Percentiles rank a stretch among this genome's conserved stretches.
Evolutionary conservation across 2,329 filamentous ascomycete genomes (phyloP).

Genomic region (Lachnum nothofagi): DNA sequence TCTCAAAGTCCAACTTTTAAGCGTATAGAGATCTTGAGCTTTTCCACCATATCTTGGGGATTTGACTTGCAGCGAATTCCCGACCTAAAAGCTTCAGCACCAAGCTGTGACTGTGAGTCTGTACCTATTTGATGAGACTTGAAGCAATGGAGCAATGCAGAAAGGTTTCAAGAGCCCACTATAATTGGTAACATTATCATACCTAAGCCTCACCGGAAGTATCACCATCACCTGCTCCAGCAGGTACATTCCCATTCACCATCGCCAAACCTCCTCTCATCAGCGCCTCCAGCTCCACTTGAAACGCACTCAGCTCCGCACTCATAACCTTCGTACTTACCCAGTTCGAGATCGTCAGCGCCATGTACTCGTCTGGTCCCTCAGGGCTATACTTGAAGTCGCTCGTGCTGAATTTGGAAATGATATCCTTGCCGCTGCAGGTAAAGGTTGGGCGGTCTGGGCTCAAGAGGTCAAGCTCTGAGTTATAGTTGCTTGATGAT

Average conservation of each 20-base stretch:
- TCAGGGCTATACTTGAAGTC: constrained; percentile 13
- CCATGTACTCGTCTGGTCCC: constrained; percentile 17
- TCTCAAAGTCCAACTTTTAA: no score
- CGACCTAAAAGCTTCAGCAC: no score
- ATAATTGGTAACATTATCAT: background rate
- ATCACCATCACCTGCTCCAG: background rate
- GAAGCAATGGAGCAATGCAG: no score
- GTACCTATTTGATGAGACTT: no score
- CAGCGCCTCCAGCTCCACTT: constrained; percentile 16
- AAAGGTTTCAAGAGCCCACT: no score
- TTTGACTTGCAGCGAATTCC: no score
- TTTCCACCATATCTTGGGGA: no score
- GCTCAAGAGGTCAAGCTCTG: no score
- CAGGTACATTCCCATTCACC: background rate
- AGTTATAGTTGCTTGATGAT: no score
- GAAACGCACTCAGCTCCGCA: constrained; percentile 16
- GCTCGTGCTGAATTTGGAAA: constrained; percentile 6
- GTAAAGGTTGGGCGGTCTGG: constrained; percentile 7
- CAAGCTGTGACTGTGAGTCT: no score
- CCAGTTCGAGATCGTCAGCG: constrained; percentile 15
- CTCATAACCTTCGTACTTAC: constrained; percentile 17
- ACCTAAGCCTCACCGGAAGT: background rate
- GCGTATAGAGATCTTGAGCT: no score
- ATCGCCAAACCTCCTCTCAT: constrained; percentile 1
- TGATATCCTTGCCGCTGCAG: constrained; percentile 15